A percentile compares a stretch with the other conserved stretches of the same genome.
These are phyloP conservation scores for Spongospora subterranea DNA, from an alignment of 208 protist genomes.

Conservation along the genomic window DNA sequence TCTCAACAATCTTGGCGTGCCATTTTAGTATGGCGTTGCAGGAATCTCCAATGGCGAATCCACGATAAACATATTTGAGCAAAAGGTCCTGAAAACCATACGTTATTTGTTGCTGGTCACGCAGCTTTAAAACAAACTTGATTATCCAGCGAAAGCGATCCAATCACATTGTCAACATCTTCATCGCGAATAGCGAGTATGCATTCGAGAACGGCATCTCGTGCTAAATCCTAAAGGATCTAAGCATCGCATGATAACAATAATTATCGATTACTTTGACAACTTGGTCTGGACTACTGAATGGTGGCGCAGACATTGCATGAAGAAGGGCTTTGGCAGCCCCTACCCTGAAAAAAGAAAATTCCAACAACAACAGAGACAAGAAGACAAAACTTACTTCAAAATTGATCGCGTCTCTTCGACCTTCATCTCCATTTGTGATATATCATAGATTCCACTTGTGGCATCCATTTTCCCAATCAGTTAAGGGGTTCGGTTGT, in stretches of 20 bases:
- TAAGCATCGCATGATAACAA: neutral
- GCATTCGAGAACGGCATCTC: neutral
- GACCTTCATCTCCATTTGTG: constrained; percentile 32
- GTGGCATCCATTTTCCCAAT: too few species aligned
- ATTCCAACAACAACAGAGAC: neutral
- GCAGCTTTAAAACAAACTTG: neutral
- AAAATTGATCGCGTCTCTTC: neutral
- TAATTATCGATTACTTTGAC: neutral
- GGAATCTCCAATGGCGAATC: neutral
- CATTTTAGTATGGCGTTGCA: neutral
- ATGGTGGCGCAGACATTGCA: neutral
- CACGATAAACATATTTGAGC: constrained; percentile 30
- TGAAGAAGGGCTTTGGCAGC: neutral
- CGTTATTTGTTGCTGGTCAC: neutral
- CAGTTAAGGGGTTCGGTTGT: too few species aligned
- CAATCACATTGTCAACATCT: constrained; percentile 35
- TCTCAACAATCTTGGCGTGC: constrained; percentile 47
- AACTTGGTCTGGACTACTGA: neutral
- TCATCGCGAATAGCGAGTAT: constrained; percentile 6
- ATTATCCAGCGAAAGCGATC: neutral
- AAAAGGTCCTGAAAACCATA: neutral
- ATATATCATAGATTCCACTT: neutral
- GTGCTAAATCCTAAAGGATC: neutral
- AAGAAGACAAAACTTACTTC: neutral
- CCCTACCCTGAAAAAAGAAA: neutral